Evolutionary conservation across 2,329 filamentous ascomycete species (phyloP).

Genomic region (Neoascochyta sp.): DNA sequence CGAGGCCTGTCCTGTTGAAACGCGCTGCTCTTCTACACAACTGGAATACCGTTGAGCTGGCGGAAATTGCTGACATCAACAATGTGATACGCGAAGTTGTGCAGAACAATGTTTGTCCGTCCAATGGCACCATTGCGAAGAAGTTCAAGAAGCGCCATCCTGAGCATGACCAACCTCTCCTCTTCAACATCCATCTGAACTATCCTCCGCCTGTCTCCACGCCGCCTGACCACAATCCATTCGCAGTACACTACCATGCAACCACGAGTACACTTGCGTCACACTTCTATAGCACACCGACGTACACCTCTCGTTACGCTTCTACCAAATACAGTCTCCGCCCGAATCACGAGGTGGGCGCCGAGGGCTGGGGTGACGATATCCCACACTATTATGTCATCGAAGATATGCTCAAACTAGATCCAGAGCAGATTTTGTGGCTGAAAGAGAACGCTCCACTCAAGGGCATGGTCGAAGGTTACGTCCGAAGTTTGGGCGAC

Average conservation of each 20-base stretch:
- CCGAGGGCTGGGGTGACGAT: constrained; percentile 63
- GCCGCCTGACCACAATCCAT: constrained; percentile 33
- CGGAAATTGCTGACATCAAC: constrained; percentile 58
- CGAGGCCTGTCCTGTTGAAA: constrained; percentile 47
- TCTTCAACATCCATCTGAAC: constrained; percentile 54
- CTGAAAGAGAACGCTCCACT: constrained; percentile 54
- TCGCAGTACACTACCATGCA: constrained; percentile 20
- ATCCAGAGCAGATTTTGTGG: constrained; percentile 58
- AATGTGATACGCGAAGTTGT: constrained; percentile 55
- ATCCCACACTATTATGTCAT: constrained; percentile 62
- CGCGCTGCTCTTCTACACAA: constrained; percentile 57
- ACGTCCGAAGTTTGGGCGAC: constrained; percentile 47
- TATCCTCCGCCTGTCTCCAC: constrained; percentile 40
- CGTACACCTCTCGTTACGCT: constrained; percentile 39
- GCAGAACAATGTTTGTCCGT: constrained; percentile 58
- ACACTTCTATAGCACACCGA: constrained; percentile 37
- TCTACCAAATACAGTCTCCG: constrained; percentile 47
- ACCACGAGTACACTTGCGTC: constrained; percentile 25
- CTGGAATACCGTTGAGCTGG: constrained; percentile 54
- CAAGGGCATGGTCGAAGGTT: constrained; percentile 57
- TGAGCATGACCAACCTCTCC: constrained; percentile 47
- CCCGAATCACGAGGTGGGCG: constrained; percentile 50
- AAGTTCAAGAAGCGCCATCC: constrained; percentile 57
- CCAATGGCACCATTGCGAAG: constrained; percentile 57
- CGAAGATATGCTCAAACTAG: constrained; percentile 62